Evolutionary conservation across 257 asterid genomes (phyloP).

Genomic region (Solanum boliviense): DNA sequence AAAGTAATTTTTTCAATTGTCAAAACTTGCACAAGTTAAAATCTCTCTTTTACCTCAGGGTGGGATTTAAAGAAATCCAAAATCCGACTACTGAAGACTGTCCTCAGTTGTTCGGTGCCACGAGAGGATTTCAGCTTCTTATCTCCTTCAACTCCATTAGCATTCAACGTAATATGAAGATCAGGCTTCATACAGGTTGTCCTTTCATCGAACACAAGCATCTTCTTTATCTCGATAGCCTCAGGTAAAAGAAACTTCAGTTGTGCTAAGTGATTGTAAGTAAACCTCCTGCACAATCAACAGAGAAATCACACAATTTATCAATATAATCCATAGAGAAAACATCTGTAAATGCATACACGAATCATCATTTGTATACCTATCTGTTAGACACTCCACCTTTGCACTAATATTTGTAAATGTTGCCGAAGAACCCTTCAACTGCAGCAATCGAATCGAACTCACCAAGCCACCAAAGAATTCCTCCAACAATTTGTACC

Average conservation of each 20-base stretch:
- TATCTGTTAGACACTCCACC: slow-evolving; percentile 55
- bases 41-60: slow-evolving; percentile 41
- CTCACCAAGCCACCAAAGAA: slow-evolving; percentile 68
- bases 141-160: neutral
- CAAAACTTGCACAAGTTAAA: neutral
- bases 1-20: neutral
- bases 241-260: neutral
- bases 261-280: neutral
- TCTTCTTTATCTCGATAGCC: neutral
- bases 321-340: neutral
- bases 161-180: neutral
- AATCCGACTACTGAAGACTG: slow-evolving; percentile 50
- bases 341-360: neutral
- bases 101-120: slow-evolving; percentile 39
- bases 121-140: slow-evolving; percentile 28
- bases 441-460: slow-evolving; percentile 54
- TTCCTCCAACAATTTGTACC: slow-evolving; percentile 62
- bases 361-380: slow-evolving; percentile 23
- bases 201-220: neutral
- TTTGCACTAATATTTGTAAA: slow-evolving; percentile 55
- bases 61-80: slow-evolving; percentile 48
- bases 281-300: neutral
- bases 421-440: slow-evolving; percentile 41
- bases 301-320: neutral
- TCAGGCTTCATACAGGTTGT: neutral